Evolutionary conservation across 1,284 basidiomycete species (phyloP).

Genomic region (Malassezia nana): DNA sequence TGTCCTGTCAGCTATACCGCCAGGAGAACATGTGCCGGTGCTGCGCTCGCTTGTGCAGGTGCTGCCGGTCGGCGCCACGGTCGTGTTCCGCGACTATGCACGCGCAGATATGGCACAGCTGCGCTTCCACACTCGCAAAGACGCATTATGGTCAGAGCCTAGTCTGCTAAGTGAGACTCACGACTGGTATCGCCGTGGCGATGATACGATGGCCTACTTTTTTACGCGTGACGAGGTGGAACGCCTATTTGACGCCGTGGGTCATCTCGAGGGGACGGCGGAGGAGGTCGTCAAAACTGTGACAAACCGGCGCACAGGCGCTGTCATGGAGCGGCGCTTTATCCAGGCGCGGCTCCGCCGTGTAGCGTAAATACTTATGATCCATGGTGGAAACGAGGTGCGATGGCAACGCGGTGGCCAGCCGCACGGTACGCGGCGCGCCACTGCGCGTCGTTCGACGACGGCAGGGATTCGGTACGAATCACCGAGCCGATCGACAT

Average conservation of each 20-base stretch:
- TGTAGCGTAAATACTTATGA: neutral
- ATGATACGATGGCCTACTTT: conserved; percentile 49
- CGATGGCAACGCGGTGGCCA: conserved; percentile 7
- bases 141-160: conserved; percentile 42
- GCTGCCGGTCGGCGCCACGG: conserved; percentile 24
- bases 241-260: conserved; percentile 13
- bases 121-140: conserved; percentile 45
- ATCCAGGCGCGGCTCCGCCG: conserved; percentile 19
- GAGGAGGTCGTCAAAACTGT: conserved; percentile 26
- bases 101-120: conserved; percentile 47
- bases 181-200: conserved; percentile 46
- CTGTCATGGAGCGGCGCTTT: conserved; percentile 20
- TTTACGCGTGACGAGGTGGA: conserved; percentile 38
- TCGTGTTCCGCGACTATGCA: conserved; percentile 49
- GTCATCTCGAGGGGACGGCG: conserved; percentile 26
- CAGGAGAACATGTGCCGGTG: conserved; percentile 28
- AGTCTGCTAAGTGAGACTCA: conserved; percentile 31
- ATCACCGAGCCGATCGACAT: conserved; percentile 44
- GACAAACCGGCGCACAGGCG: conserved; percentile 30
- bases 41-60: conserved; percentile 22
- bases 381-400: neutral
- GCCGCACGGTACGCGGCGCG: conserved; percentile 14
- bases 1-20: conserved; percentile 49
- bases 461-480: conserved; percentile 26
- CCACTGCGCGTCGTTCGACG: conserved; percentile 12